Percentiles rank a stretch among this genome's conserved stretches.
Conservation (phyloP, 176 grass and related monocot genomes). For the Eremochloa ophiuroides region DNA sequence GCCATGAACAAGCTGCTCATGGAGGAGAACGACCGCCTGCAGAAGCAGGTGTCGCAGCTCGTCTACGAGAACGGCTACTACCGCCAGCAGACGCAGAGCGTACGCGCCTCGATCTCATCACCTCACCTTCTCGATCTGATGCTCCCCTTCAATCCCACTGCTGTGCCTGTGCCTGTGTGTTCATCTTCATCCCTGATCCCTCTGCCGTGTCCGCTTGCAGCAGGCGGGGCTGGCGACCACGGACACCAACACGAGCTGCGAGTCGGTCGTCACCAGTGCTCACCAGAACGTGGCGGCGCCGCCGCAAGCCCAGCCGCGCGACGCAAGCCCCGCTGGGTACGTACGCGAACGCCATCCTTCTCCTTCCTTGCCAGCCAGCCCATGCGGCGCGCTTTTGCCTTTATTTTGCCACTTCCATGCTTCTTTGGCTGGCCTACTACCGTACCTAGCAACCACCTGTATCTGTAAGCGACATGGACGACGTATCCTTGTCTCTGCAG, state of each 20-base stretch:
- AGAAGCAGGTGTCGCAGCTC: constrained; percentile 82
- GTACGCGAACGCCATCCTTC: neutral
- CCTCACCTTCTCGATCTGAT: too few relatives aligned
- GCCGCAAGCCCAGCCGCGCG: constrained; percentile 36
- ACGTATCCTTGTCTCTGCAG: constrained; percentile 19
- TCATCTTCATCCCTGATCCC: neutral
- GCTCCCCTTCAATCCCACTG: neutral
- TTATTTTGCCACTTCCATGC: neutral
- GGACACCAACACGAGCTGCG: constrained; percentile 73
- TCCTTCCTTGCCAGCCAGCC: neutral
- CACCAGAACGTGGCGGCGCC: constrained; percentile 43
- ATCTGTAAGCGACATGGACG: neutral
- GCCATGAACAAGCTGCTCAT: constrained; percentile 92
- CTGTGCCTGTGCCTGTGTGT: neutral
- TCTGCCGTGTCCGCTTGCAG: neutral
- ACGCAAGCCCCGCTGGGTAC: constrained; percentile 62
- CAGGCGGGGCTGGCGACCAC: constrained; percentile 56
- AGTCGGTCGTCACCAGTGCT: constrained; percentile 69
- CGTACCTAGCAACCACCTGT: neutral
- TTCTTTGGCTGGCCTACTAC: neutral
- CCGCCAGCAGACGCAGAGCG: constrained; percentile 54
- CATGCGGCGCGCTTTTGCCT: neutral
- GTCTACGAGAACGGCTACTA: constrained; percentile 74
- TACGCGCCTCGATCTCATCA: too few relatives aligned
- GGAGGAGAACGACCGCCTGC: constrained; percentile 87